phyloP scores from a whole-genome alignment of 1,139 yeast species.

The Citeromyces hawaiiensis region DNA sequence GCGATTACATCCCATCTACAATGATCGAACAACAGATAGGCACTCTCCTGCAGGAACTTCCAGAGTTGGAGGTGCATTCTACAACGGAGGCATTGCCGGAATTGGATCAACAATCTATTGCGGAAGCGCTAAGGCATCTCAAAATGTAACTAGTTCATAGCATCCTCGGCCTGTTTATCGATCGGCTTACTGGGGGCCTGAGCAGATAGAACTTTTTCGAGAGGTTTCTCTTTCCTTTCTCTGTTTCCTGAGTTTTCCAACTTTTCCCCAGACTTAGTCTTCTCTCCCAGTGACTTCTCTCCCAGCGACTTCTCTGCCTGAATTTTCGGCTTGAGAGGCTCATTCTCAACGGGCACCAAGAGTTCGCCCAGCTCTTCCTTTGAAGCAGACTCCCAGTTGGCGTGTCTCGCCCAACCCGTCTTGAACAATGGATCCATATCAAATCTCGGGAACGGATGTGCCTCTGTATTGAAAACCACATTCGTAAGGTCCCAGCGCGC shows the following conservation, averaged over 20 bases:
- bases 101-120: not conserved
- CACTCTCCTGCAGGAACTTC: not conserved
- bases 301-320: slow-evolving; percentile 4
- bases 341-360: slow-evolving; percentile 2
- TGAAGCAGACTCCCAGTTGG: not conserved
- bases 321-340: not conserved
- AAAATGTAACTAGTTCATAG: not conserved
- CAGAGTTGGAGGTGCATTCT: not conserved
- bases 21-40: not conserved
- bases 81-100: not conserved
- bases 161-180: not conserved
- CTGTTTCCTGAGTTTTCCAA: not conserved
- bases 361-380: slow-evolving; percentile 4
- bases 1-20: slow-evolving; percentile 32
- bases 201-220: not conserved
- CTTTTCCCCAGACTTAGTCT: not conserved
- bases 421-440: slow-evolving; percentile 37
- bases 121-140: not conserved
- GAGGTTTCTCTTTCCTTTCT: not conserved
- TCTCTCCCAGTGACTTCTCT: slow-evolving; percentile 2
- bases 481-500: slow-evolving; percentile 25
- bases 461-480: slow-evolving; percentile 83
- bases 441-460: slow-evolving; percentile 80
- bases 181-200: not conserved
- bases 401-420: slow-evolving; percentile 44